Conservation (phyloP, 2,329 filamentous ascomycete genomes). For the Fusarium circinatum region DNA sequence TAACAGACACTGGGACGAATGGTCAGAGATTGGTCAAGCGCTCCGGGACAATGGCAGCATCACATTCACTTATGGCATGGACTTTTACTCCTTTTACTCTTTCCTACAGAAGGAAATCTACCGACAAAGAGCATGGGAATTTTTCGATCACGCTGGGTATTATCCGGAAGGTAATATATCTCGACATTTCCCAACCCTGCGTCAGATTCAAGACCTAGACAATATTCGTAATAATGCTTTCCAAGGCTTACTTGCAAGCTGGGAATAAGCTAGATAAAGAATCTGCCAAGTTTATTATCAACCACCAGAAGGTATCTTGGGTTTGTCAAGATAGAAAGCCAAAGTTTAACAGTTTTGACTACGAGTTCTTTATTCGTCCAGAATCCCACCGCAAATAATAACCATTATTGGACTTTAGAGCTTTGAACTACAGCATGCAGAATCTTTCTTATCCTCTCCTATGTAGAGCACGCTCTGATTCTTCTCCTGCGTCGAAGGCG, state of each 20-base stretch:
- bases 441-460: neutral
- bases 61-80: neutral
- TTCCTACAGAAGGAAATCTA: neutral
- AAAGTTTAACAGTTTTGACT: too few species aligned
- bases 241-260: too few species aligned
- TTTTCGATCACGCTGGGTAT: accelerated
- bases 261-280: too few species aligned
- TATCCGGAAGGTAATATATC: neutral
- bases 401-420: too few species aligned
- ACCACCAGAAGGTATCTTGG: too few species aligned
- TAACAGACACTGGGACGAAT: neutral
- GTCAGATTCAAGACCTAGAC: neutral
- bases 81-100: neutral
- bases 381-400: too few species aligned
- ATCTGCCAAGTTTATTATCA: too few species aligned
- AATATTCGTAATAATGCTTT: too few species aligned
- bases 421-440: neutral
- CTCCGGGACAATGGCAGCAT: neutral
- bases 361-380: too few species aligned
- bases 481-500: slow-evolving; percentile 50
- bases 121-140: neutral
- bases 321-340: too few species aligned
- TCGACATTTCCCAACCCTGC: neutral
- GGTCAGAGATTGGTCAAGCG: neutral
- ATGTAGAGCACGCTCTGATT: slow-evolving; percentile 48